Base-by-base conservation (phyloP, 2,329 filamentous ascomycete genomes). In the Myriosclerotinia curreyana region DNA sequence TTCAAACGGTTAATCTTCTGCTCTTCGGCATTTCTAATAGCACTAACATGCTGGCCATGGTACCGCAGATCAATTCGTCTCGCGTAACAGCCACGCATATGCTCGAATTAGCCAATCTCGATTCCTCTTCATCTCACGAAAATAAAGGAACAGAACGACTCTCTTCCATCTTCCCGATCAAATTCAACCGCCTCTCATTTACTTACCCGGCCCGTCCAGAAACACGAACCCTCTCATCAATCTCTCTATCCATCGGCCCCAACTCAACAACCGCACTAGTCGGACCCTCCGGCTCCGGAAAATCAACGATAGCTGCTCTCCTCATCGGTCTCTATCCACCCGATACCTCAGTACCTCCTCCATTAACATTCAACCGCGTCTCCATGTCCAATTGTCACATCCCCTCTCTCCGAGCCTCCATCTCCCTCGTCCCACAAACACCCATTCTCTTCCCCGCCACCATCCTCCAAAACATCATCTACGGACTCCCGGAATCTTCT, bases 271-370 rank as follows among this genome's bases (percentile, higher is more conserved):
- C 87, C 0, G 92, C 91, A 2, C 85, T 98, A 25, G 92, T 96
- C 2, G 93, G 94, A 0, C 78, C 84, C 0, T 96, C 92, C 0
- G 94, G 95, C 0, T 91, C 89, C n/a, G 94, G 95, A 0, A 98
- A 99, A 77, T 93, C 89, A 17, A 97, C 94, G 0, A 81, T 97
- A 44, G 82, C 89, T 0, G 84, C 89, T 0, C 78, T 98, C 0
- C 79, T 98, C 0, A 77, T 96, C 5, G 85, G 88, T 0, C 80
- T 97, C 0, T 92, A 95, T 69, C 82, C 69, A 40, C 75, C 74
- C 2, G 68, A 70, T 53, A 15, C 44, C 5, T 11, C 42, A 49
- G 2, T 28, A 28, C 9, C 44, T 42, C 4, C 38, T 5, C 20
- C 36, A 48, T 20, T 59, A 49, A 83, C 80, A 1, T 86, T 92